Conservation (phyloP, 805 yeast species). For the Candida mattraensis region DNA sequence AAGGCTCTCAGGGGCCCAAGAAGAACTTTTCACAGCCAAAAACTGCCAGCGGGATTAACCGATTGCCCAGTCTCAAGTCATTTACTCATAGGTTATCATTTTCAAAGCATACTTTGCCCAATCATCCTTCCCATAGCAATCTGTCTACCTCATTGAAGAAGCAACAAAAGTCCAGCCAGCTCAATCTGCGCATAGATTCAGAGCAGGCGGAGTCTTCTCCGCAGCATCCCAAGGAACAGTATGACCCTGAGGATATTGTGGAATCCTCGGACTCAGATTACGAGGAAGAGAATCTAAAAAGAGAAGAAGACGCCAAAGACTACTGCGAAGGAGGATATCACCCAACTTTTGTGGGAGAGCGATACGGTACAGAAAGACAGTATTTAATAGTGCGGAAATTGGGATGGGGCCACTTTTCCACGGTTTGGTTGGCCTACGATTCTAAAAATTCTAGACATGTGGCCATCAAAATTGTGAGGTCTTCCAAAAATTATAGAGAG, state of each 20-base stretch:
- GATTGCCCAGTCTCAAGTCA: slow-evolving; percentile 20
- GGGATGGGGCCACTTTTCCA: slow-evolving; percentile 74
- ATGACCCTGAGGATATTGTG: slow-evolving; percentile 27
- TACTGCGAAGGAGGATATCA: slow-evolving; percentile 66
- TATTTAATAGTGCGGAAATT: slow-evolving; percentile 54
- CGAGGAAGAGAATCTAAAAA: slow-evolving; percentile 29
- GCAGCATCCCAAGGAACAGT: slow-evolving; percentile 2
- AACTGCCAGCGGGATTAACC: slow-evolving; percentile 7
- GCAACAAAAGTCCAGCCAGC: slow-evolving; percentile 7
- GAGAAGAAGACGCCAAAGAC: slow-evolving; percentile 53
- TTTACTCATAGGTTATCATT: slow-evolving; percentile 30
- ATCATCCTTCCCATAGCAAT: slow-evolving; percentile 18
- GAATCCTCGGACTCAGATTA: slow-evolving; percentile 26
- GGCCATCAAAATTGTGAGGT: slow-evolving; percentile 62
- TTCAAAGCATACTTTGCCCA: slow-evolving; percentile 24
- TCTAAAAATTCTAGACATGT: slow-evolving; percentile 42
- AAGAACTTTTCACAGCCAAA: slow-evolving; percentile 5
- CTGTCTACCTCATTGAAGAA: slow-evolving; percentile 24
- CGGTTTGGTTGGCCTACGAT: slow-evolving; percentile 65
- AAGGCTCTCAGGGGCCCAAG: too few relatives aligned
- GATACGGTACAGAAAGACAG: slow-evolving; percentile 44
- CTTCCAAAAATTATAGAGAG: slow-evolving; percentile 51
- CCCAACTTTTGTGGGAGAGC: slow-evolving; percentile 57
- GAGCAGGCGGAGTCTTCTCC: slow-evolving; percentile 4
- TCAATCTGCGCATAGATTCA: neutral